Evolutionary conservation across 768 basidiomycete species (phyloP).

Genomic region (Pisolithus microcarpus): DNA sequence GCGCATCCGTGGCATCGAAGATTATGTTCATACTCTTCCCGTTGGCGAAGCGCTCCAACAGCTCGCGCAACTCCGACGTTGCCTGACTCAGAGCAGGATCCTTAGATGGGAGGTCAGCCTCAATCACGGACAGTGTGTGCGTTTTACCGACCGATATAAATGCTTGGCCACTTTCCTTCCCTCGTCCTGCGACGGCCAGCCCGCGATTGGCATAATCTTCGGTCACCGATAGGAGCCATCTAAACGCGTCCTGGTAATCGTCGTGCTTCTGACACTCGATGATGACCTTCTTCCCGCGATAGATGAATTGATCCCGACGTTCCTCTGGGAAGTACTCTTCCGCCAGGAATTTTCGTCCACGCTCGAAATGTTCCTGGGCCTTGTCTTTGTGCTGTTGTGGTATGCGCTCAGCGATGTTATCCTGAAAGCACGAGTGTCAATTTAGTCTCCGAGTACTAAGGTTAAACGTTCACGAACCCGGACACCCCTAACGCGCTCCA

Average conservation of each 20-base stretch:
- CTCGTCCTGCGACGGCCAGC: slow-evolving; percentile 30
- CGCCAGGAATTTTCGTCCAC: slow-evolving; percentile 57
- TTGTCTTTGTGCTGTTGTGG: slow-evolving; percentile 63
- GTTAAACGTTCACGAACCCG: slow-evolving; percentile 15
- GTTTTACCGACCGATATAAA: slow-evolving; percentile 8
- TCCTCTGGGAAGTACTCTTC: slow-evolving; percentile 90
- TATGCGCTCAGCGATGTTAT: slow-evolving; percentile 45
- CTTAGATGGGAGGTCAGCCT: slow-evolving; percentile 22
- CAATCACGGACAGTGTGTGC: slow-evolving; percentile 9
- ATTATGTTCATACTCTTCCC: slow-evolving; percentile 58
- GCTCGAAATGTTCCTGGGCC: slow-evolving; percentile 46
- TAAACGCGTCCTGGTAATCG: slow-evolving; percentile 77
- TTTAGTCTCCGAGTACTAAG: neutral
- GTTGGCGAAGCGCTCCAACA: slow-evolving; percentile 90
- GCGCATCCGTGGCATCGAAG: slow-evolving; percentile 58
- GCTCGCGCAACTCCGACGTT: slow-evolving; percentile 58
- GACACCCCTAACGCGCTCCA: slow-evolving; percentile 23
- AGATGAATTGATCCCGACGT: slow-evolving; percentile 88
- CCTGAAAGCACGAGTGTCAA: slow-evolving; percentile 20
- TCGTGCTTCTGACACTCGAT: slow-evolving; percentile 90
- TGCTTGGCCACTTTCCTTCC: slow-evolving; percentile 18
- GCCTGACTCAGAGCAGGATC: slow-evolving; percentile 53
- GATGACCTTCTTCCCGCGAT: slow-evolving; percentile 87
- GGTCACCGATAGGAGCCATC: slow-evolving; percentile 61
- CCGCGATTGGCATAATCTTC: slow-evolving; percentile 58